These are phyloP conservation scores for Backusella luteola DNA, from an alignment of 192 early-diverging fungal genomes.

Conservation along the genomic window DNA sequence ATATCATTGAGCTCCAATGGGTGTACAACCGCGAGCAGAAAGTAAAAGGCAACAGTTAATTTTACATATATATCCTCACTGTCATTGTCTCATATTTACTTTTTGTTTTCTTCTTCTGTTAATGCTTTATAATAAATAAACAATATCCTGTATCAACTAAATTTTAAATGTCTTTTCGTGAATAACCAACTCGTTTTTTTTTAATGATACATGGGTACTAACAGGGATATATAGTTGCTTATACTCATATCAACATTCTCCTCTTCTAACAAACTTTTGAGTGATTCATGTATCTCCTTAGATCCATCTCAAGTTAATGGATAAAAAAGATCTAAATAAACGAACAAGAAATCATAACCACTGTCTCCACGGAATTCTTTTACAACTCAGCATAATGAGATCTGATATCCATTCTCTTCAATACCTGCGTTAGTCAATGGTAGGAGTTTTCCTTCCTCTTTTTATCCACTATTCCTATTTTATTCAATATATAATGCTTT, in stretches of 20 bases:
- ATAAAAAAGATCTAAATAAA: background rate
- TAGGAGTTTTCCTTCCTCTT: no score
- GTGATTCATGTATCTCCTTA: background rate
- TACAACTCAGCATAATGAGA: background rate
- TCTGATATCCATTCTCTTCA: no score
- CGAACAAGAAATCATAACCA: no score
- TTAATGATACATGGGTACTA: no score
- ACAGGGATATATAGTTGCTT: no score
- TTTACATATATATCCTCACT: background rate
- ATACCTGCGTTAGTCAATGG: no score
- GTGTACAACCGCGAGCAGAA: slow-evolving; percentile 34
- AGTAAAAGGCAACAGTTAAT: slow-evolving; percentile 11
- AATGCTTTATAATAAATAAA: background rate
- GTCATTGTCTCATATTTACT: background rate
- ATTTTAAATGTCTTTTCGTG: no score
- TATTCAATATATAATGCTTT: no score
- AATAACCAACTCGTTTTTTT: no score
- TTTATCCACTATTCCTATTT: no score
- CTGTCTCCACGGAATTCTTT: background rate
- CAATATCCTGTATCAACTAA: background rate
- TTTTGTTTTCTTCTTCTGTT: background rate
- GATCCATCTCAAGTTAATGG: background rate
- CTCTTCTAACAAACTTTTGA: no score
- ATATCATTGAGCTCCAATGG: slow-evolving; percentile 36
- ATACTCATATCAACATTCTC: no score